Evolutionary conservation across 768 basidiomycete genomes (phyloP), one percentile per base, ranked within the genome.

Genomic region (Wakefieldia striispora): DNA sequence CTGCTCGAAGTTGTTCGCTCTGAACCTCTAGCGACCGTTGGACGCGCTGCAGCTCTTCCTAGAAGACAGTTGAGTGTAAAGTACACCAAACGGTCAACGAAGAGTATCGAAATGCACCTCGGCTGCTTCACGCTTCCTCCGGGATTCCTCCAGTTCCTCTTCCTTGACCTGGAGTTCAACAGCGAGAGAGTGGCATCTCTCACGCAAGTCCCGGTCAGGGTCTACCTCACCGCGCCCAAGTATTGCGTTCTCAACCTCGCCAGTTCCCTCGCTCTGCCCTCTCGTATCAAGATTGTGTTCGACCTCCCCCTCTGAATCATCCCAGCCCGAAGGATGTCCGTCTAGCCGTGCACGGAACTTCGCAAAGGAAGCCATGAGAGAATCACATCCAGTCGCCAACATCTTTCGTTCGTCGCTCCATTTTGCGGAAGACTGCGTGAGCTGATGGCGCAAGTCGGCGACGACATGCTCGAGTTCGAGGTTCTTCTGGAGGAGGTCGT

Each of bases 291-390:
- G 46, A 33, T 65, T 57, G 20, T 54, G 60, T 20, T 60, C 62
- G 19, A 57, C 60, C 40, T 65, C 62, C 34, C 57, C 62, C 33
- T 64, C 62, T 19, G 50, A 55, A 41, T 65, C 60, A 2, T 14
- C 51, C 60, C 43, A 51, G 21, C 63, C 60, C 34, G 53, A 47
- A 24, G 54, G 43, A 23, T 65, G 61, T 2, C 49, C 38, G 37
- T 64, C 62, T 1, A 65, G 40, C 3, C 53, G 55, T 31, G 62
- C 61, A 24, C 62, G 62, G 40, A 63, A 65, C 37, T 65, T 64
- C 23, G 63, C 63, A 58, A 64, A 64, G 21, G 63, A 65, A n/a
- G 62, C 61, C 62, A 64, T 63, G 57, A 63, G 63, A 14, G 29
- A 11, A 34, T 64, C 63, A 24, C 62, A 64, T 27, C 54, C 55